Percentiles rank a stretch among this genome's conserved stretches.
Conservation (phyloP, 164 flowering plant species). For the Berberis vulgaris region DNA sequence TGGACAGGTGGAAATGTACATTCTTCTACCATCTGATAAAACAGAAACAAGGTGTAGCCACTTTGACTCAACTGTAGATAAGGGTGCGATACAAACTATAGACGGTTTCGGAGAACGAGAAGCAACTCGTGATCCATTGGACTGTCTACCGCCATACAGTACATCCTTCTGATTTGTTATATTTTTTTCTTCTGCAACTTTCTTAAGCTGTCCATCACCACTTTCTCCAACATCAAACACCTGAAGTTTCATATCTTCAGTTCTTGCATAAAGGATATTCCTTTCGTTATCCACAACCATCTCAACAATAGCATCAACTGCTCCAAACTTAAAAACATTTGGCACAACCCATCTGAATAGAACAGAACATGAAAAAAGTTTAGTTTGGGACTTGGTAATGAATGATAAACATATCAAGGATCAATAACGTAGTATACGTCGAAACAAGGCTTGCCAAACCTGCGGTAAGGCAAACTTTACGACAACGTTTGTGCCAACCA, state of each 20-base stretch:
- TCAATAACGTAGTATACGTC: conserved; percentile 32
- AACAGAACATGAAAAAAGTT: neutral
- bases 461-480: conserved; percentile 88
- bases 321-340: conserved; percentile 85
- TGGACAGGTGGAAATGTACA: conserved; percentile 80
- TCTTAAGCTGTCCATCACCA: conserved; percentile 79
- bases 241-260: conserved; percentile 91
- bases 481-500: conserved; percentile 89
- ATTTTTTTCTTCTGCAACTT: conserved; percentile 84
- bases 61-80: conserved; percentile 83
- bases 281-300: conserved; percentile 92
- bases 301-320: conserved; percentile 87
- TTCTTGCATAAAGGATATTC: conserved; percentile 76
- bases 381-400: neutral
- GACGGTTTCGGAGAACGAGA: conserved; percentile 54
- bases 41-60: conserved; percentile 89
- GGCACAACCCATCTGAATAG: conserved; percentile 88
- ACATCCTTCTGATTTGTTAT: conserved; percentile 64
- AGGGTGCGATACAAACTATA: conserved; percentile 72
- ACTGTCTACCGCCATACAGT: conserved; percentile 51
- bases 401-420: neutral
- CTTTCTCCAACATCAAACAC: conserved; percentile 60
- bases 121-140: conserved; percentile 45
- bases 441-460: conserved; percentile 78
- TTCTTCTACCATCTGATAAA: conserved; percentile 93